Evolutionary conservation across 495 filamentous ascomycete species (phyloP).

Genomic region (Daldinia decipiens): DNA sequence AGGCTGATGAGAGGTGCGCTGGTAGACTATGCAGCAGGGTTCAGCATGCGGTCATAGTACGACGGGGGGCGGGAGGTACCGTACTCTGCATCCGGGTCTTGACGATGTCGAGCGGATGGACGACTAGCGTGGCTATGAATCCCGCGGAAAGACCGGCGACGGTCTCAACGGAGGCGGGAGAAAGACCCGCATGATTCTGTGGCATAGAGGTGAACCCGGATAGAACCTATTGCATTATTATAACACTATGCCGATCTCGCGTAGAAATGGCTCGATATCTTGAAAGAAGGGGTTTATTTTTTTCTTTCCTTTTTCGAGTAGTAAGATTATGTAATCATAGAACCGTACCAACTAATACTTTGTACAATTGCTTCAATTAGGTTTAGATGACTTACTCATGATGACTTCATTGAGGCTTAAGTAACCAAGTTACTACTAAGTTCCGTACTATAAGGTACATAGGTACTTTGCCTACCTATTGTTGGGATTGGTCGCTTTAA

Average conservation of each 20-base stretch:
- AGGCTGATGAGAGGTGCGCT: constrained; percentile 43
- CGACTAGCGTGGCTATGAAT: constrained; percentile 80
- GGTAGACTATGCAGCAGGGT: constrained; percentile 48
- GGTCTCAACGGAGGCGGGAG: constrained; percentile 85
- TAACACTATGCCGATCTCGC: constrained; percentile 1
- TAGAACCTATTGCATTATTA: constrained; percentile 21
- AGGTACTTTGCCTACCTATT: no score
- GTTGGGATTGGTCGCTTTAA: background rate
- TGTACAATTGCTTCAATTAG: background rate
- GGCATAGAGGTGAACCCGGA: constrained; percentile 50
- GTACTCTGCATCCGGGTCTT: constrained; percentile 94
- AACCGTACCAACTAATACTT: background rate
- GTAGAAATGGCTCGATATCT: background rate
- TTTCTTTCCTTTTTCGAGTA: background rate
- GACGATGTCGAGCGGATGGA: constrained; percentile 90
- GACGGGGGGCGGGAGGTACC: constrained; percentile 5
- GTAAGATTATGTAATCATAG: background rate
- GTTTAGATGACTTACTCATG: background rate
- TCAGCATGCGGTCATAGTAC: background rate
- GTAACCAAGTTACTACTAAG: background rate
- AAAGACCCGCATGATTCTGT: constrained; percentile 62
- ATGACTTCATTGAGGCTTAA: background rate
- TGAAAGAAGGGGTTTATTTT: background rate
- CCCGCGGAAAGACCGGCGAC: constrained; percentile 92
- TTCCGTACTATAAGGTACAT: no score